Evolutionary conservation across 2,329 filamentous ascomycete species (phyloP).

Genomic region (Pseudonectria buxi): DNA sequence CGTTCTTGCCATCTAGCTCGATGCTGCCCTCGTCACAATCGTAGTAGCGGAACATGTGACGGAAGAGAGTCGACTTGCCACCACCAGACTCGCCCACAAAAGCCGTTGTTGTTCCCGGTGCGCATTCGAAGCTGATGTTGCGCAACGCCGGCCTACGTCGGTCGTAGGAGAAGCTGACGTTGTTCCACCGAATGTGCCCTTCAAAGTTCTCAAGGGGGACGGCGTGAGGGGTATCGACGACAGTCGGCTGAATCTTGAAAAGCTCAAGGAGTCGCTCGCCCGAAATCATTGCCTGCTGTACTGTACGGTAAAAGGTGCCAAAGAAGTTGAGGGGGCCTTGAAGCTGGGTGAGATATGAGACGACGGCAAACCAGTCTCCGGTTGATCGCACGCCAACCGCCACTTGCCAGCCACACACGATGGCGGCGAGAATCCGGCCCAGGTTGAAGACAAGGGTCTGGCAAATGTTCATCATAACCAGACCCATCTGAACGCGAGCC

Average conservation of each 20-base stretch:
- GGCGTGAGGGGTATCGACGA: slow-evolving; percentile 68
- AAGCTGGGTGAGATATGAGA: slow-evolving; percentile 73
- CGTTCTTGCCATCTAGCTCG: slow-evolving; percentile 75
- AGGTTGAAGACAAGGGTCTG: slow-evolving; percentile 76
- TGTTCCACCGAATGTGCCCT: slow-evolving; percentile 79
- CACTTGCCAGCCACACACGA: slow-evolving; percentile 73
- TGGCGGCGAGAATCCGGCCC: slow-evolving; percentile 63
- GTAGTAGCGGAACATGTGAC: slow-evolving; percentile 94
- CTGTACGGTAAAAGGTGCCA: slow-evolving; percentile 90
- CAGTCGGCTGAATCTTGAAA: slow-evolving; percentile 92
- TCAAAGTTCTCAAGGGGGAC: slow-evolving; percentile 58
- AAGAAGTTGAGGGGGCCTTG: slow-evolving; percentile 81
- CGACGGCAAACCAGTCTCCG: slow-evolving; percentile 64
- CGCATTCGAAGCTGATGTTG: slow-evolving; percentile 77
- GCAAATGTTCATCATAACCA: slow-evolving; percentile 74
- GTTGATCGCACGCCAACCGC: slow-evolving; percentile 57
- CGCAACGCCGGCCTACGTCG: slow-evolving; percentile 76
- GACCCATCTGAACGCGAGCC: slow-evolving; percentile 67
- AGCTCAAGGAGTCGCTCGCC: slow-evolving; percentile 90
- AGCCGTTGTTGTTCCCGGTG: slow-evolving; percentile 86
- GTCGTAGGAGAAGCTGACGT: slow-evolving; percentile 90
- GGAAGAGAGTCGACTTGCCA: slow-evolving; percentile 94
- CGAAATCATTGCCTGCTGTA: slow-evolving; percentile 96
- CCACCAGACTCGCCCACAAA: slow-evolving; percentile 95
- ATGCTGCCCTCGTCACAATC: slow-evolving; percentile 76